These are phyloP conservation scores for Butyriboletus loyo DNA, from an alignment of 768 basidiomycete species.

Conservation along the genomic window DNA sequence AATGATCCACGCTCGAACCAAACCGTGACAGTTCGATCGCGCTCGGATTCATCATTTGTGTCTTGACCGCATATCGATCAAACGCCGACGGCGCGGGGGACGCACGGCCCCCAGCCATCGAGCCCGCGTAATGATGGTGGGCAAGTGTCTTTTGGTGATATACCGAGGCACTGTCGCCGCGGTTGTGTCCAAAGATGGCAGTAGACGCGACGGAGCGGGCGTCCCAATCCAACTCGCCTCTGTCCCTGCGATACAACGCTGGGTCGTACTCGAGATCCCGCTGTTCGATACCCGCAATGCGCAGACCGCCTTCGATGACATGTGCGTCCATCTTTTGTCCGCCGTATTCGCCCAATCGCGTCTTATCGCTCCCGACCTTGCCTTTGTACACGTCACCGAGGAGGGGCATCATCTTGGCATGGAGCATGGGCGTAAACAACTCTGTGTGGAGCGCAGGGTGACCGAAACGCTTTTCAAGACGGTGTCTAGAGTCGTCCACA, in stretches of 20 bases:
- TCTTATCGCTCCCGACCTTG: conserved; percentile 58
- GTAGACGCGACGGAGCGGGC: conserved; percentile 67
- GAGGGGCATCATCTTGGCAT: conserved; percentile 80
- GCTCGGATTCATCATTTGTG: conserved; percentile 36
- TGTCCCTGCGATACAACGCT: conserved; percentile 70
- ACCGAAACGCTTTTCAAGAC: conserved; percentile 88
- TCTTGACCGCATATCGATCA: conserved; percentile 55
- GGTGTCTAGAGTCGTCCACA: conserved; percentile 66
- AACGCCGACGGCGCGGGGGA: conserved; percentile 48
- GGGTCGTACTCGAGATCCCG: conserved; percentile 81
- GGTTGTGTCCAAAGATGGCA: conserved; percentile 43
- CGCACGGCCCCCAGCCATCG: conserved; percentile 32
- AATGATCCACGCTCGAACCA: conserved; percentile 48
- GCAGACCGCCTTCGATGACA: conserved; percentile 74
- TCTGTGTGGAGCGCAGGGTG: conserved; percentile 89
- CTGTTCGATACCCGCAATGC: conserved; percentile 80
- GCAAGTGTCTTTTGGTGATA: conserved; percentile 41
- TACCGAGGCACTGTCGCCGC: conserved; percentile 36
- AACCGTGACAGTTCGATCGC: conserved; percentile 57
- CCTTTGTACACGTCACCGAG: conserved; percentile 75
- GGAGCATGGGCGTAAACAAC: conserved; percentile 85
- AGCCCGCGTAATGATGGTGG: conserved; percentile 35
- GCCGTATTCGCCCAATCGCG: conserved; percentile 74
- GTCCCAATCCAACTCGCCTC: conserved; percentile 90
- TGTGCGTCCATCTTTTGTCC: conserved; percentile 74